phyloP scores from a whole-genome alignment of 78 protist genomes.

The Chrysochromulina parva region DNA sequence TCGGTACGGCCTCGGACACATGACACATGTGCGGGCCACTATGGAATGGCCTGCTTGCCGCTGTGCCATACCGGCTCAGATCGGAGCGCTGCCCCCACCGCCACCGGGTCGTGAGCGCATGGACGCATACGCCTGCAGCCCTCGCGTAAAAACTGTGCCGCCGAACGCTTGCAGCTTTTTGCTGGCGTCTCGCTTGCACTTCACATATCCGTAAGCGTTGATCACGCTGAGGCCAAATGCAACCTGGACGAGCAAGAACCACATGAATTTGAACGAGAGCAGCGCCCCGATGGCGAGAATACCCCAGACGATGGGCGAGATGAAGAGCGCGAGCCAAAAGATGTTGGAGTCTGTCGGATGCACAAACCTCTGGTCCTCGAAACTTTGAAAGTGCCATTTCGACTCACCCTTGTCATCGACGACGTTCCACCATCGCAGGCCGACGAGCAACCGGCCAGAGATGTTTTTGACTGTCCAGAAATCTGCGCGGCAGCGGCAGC shows the following conservation, averaged over 20 bases:
- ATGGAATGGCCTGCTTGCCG: no score
- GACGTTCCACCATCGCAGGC: constrained; percentile 52
- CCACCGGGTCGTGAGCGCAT: no score
- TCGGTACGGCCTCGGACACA: no score
- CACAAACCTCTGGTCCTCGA: background rate
- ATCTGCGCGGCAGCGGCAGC: background rate
- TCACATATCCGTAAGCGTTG: background rate
- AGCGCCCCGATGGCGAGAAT: background rate
- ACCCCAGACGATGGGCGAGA: background rate
- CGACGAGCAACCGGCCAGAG: constrained; percentile 45
- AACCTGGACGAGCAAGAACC: background rate
- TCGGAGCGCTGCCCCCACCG: no score
- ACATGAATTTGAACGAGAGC: background rate
- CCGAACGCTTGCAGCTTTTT: background rate
- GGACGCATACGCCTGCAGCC: no score
- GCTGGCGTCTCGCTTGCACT: background rate
- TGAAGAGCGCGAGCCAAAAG: background rate
- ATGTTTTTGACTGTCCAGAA: background rate
- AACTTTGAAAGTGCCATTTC: background rate
- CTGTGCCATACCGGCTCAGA: no score
- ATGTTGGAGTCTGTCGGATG: background rate
- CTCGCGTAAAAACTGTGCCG: background rate
- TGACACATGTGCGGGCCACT: no score
- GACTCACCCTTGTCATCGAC: constrained; percentile 1
- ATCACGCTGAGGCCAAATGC: background rate